Base-by-base conservation (phyloP, 495 filamentous ascomycete species). In the Talaromyces liani region DNA sequence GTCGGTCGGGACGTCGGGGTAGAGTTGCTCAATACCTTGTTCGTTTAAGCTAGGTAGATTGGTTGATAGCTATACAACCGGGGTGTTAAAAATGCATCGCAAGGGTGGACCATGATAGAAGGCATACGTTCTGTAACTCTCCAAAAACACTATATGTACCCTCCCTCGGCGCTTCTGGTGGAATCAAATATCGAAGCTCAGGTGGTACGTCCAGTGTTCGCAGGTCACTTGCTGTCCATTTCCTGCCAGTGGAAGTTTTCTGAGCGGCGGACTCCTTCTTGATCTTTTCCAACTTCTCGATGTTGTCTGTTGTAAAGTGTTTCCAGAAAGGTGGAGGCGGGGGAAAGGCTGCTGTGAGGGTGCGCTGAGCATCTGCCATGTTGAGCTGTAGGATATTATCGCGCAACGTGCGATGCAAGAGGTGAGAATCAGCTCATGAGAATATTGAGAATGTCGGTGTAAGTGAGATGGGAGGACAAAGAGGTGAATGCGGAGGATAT, bases 261-360 rank as follows among this genome's bases (percentile, higher is more conserved):
- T 67, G 72, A 67, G 68, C 79, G 69, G 79, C 67, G 1, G 75
- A 72, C 34, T 80, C 74, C 29, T 77, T 74, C 67, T 80, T 81
- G 65, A 82, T 70, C 61, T 80, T 67, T 39, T 88, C 79, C 56
- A 95, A 82, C 36, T 82, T 86, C 25, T 84, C 74, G 64, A 94
- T 69, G 73, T 96, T 97, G 0, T 88, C 84, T 3, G 84, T 69
- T 0, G 91, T 97, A 77, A 98, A 98, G 72, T 87, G 80, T 65
- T 90, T 88, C 85, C 91, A 98, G 79, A 96, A 92, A 3, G 89
- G 87, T 22, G 94, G 94, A 4, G 94, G 94, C 16, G 89, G 82
- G 18, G 94, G 93, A 75, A 92, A 92, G 27, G 85, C 79, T 12
- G 83, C 78, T n/a, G 78, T 75, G n/a, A 82, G 75, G 27, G 80